phyloP scores from a whole-genome alignment of 106 monocot genomes.

The Dendrobium catenatum region DNA sequence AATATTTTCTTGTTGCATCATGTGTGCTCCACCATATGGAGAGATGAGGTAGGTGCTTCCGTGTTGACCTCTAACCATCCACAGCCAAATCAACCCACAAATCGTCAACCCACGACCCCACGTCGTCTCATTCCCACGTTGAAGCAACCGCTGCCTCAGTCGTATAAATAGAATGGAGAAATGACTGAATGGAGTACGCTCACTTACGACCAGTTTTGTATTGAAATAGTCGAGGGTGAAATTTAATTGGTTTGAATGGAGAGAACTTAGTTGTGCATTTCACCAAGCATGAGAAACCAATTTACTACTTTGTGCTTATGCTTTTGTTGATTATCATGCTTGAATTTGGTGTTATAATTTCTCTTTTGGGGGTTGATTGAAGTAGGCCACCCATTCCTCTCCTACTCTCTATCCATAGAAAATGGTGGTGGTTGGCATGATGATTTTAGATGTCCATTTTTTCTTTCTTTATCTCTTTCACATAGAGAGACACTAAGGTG shows the following conservation, averaged over 20 bases:
- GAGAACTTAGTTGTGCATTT: background rate
- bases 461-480: background rate
- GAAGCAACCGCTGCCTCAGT: no score
- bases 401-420: background rate
- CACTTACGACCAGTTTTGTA: no score
- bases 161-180: no score
- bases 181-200: no score
- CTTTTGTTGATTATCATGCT: background rate
- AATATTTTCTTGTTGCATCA: no score
- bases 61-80: no score
- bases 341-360: background rate
- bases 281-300: background rate
- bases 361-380: background rate
- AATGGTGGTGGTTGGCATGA: background rate
- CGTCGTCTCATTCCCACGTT: no score
- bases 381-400: background rate
- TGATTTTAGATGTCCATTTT: background rate
- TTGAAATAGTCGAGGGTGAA: background rate
- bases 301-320: background rate
- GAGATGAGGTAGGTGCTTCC: no score
- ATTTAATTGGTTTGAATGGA: background rate
- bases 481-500: background rate
- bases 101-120: no score
- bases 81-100: no score
- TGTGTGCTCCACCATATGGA: no score